Base-by-base conservation (phyloP, 768 basidiomycete species). In the Lactifluus hygrophoroides region DNA sequence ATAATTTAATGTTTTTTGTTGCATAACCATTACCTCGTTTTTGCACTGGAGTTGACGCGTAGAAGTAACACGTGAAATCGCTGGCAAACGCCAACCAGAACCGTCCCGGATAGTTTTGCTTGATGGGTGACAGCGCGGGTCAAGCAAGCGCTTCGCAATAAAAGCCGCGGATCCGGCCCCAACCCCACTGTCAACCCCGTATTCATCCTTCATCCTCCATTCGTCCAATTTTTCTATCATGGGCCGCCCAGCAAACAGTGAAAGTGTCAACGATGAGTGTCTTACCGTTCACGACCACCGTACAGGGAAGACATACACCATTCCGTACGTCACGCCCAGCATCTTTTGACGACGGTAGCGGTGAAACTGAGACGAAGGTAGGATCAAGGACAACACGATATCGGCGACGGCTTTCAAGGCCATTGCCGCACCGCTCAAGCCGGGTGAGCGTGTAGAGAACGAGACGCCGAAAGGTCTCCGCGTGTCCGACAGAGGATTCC, bases 271-370 rank as follows among this genome's bases (percentile, higher is more conserved):
- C 17, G 63, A 56, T 44, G 69, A 70, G 37, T 62, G 69, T 58
- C 75, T 93, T 47, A 86, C 84, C 6, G 83, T 94, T 66, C 74
- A 73, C 57, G 92, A 94, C 74, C 90, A 94, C 70, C 83, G 92
- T 56, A 94, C 92, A 2, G 90, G 89, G 28, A 87, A 85, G 69
- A 78, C 80, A 3, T 86, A 86, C 73, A 80, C 72, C 28, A 74
- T 93, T 47, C 85, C 85, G 88, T 91, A 60, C 68, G 87, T 78
- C 13, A 34, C 19, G 11, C 27, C 32, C 38, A 8, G 17, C 34
- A 16, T 32, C 48, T 38, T 30, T 51, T 40, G n/a, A 34, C 25
- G 21, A 46, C 11, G 11, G 13, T 19, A 19, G 51, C 10, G 17
- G 40, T 46, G 40, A 44, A 38, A 13, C 53, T 40, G 38, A 49